Base-by-base conservation (phyloP, 352 stramenopile genomes). In the Phytopythium oedochilum region DNA sequence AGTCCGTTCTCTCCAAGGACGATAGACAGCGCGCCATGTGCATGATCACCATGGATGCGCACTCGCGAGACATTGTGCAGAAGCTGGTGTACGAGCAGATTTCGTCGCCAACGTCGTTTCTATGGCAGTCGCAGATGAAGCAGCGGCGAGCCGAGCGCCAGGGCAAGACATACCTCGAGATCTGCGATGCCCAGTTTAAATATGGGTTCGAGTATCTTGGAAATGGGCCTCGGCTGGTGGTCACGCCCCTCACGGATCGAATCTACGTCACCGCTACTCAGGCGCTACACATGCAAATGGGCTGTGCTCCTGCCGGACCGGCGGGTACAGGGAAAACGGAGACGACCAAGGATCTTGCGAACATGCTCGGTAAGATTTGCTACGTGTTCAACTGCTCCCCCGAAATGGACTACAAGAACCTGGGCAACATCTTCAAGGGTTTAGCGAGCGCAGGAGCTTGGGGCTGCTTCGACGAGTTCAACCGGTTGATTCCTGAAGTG, bases 401-500 rank as follows among this genome's bases (percentile, higher is more conserved):
- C 2, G 93, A 98, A 65, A 98, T 98, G 88, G 92, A 98, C 72
- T 98, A 97, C 76, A 89, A 96, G 61, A 96, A 94, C 47, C 62
- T 98, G 2, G 94, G 92, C 20, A 97, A 98, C 57, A 98, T 98
- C 50, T 98, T 98, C 67, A 98, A 98, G 57, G 93, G 94, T 0
- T 53, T 98, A 18, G 92, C 93, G 8, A 96, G 86, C 15, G 87
- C 86, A 32, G 94, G 94, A 23, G 83, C 94, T 0, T 98, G 94
- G 94, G 93, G 93, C 0, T 98, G 94, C 70, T 98, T 98, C 67
- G 94, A 98, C 63, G 94, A 98, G 62, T 98, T 98, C 61, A 98
- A 98, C 35, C 80, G 94, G 3, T 70, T 98, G 10, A 85, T 92
- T 6, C 92, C 93, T 1, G 92, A 97, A 38, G 92, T 98, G 2